phyloP scores from a whole-genome alignment of 1,139 yeast genomes.

The Yamadazyma diospyri region DNA sequence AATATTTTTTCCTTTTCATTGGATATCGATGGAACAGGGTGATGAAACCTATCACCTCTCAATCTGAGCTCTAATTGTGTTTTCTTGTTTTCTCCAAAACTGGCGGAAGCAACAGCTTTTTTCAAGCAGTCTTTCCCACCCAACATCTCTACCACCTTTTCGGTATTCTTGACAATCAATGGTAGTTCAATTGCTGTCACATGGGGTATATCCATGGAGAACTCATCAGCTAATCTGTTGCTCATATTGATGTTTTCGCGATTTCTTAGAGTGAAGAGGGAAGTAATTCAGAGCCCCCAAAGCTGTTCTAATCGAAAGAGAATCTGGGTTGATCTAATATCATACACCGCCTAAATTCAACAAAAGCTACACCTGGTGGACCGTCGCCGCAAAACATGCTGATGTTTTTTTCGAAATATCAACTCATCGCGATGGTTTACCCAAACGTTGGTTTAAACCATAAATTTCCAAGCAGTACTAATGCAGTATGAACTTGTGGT shows the following conservation, averaged over 20 bases:
- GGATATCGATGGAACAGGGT: slow-evolving; percentile 64
- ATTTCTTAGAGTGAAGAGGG: too few species aligned
- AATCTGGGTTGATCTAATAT: too few species aligned
- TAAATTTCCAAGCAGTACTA: too few species aligned
- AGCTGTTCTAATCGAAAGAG: too few species aligned
- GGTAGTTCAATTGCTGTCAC: slow-evolving; percentile 80
- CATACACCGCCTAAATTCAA: too few species aligned
- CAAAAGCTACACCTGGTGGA: too few species aligned
- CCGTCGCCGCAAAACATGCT: too few species aligned
- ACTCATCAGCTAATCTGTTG: slow-evolving; percentile 39
- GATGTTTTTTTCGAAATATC: too few species aligned
- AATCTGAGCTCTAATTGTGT: slow-evolving; percentile 54
- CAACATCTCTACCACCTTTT: slow-evolving; percentile 65
- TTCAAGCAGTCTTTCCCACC: slow-evolving; percentile 63
- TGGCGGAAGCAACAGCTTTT: slow-evolving; percentile 30
- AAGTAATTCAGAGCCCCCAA: too few species aligned
- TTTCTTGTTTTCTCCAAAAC: slow-evolving; percentile 12
- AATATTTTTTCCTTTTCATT: slow-evolving; percentile 59
- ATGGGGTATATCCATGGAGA: slow-evolving; percentile 71
- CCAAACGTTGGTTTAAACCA: too few species aligned
- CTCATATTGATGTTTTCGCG: slow-evolving; percentile 4
- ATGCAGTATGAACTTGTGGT: too few species aligned
- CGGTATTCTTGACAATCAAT: slow-evolving; percentile 57
- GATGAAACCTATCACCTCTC: slow-evolving; percentile 73
- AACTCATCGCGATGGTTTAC: too few species aligned